Evolutionary conservation across 257 asterid species (phyloP).

Genomic region (Sherardia arvensis): DNA sequence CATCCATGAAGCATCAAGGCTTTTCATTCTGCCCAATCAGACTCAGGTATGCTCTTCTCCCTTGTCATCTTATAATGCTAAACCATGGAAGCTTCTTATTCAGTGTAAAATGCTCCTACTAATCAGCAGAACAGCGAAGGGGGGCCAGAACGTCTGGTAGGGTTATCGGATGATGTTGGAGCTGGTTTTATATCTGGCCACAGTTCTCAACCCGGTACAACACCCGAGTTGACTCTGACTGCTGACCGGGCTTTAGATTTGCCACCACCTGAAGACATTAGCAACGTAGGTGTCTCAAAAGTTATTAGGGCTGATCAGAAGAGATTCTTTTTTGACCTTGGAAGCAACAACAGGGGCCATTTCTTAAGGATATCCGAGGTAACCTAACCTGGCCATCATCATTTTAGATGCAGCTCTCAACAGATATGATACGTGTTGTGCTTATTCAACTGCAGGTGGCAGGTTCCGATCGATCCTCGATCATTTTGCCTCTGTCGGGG

Average conservation of each 20-base stretch:
- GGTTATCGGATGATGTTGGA: slow-evolving; percentile 96
- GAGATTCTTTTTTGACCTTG: slow-evolving; percentile 95
- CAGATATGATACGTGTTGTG: neutral
- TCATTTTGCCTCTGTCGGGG: slow-evolving; percentile 89
- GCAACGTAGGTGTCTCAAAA: slow-evolving; percentile 65
- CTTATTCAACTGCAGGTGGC: slow-evolving; percentile 56
- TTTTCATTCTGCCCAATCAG: slow-evolving; percentile 64
- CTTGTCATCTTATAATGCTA: neutral
- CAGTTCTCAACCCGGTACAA: slow-evolving; percentile 59
- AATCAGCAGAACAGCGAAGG: slow-evolving; percentile 49
- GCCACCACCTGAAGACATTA: slow-evolving; percentile 59
- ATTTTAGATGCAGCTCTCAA: too few relatives aligned
- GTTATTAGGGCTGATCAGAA: slow-evolving; percentile 94
- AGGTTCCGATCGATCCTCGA: slow-evolving; percentile 92
- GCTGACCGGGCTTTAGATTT: slow-evolving; percentile 58
- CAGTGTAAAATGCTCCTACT: neutral
- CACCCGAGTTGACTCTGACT: slow-evolving; percentile 51
- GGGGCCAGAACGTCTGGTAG: slow-evolving; percentile 60
- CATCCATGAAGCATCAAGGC: slow-evolving; percentile 78
- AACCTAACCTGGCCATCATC: neutral
- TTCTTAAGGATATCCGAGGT: slow-evolving; percentile 92
- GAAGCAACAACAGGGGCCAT: slow-evolving; percentile 93
- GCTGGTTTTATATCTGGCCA: slow-evolving; percentile 95
- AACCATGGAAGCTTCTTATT: too few relatives aligned
- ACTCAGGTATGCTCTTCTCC: slow-evolving; percentile 16